phyloP scores from a whole-genome alignment of 257 asterid genomes.

The Asclepias syriaca region DNA sequence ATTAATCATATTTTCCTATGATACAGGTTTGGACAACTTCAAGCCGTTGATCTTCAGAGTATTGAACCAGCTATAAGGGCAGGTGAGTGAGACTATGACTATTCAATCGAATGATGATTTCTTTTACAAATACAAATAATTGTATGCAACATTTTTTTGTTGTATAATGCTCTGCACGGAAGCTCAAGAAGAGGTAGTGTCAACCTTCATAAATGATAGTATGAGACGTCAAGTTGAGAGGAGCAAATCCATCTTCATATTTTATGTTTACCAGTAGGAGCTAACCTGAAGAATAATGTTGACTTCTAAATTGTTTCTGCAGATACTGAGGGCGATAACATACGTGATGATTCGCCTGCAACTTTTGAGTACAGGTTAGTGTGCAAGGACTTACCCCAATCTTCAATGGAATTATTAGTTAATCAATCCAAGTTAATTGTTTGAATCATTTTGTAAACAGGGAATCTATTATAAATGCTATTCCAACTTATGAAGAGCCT shows the following conservation, averaged over 20 bases:
- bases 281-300: background rate
- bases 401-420: background rate
- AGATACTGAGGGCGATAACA: slow-evolving; percentile 61
- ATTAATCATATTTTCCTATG: background rate
- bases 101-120: background rate
- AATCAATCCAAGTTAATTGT: background rate
- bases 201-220: background rate
- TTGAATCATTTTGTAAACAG: slow-evolving; percentile 23
- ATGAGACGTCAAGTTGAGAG: background rate
- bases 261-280: background rate
- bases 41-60: slow-evolving; percentile 78
- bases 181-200: background rate
- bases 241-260: background rate
- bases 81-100: slow-evolving; percentile 37
- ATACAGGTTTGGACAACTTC: slow-evolving; percentile 79
- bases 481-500: slow-evolving; percentile 66
- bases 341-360: slow-evolving; percentile 49
- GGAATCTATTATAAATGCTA: slow-evolving; percentile 59
- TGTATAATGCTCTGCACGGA: background rate
- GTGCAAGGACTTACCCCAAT: background rate
- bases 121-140: background rate
- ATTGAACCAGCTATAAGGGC: slow-evolving; percentile 86
- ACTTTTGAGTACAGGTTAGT: slow-evolving; percentile 48
- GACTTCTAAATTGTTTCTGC: slow-evolving; percentile 14
- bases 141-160: background rate